phyloP scores from a whole-genome alignment of 306 rosid genomes.

The Vigna reflexopilosa region DNA sequence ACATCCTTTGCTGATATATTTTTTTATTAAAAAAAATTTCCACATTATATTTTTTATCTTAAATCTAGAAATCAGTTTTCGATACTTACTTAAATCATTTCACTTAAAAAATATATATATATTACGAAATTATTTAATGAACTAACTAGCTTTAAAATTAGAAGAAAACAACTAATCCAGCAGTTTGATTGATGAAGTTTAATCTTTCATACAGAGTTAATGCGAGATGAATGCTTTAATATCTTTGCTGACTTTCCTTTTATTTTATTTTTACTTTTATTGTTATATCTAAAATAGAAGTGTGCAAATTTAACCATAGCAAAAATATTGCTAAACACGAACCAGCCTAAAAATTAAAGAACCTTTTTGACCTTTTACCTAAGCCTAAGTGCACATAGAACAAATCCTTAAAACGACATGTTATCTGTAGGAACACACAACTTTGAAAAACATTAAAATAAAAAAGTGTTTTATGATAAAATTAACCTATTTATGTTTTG shows the following conservation, averaged over 20 bases:
- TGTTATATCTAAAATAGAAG: neutral
- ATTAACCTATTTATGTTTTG: too few relatives aligned
- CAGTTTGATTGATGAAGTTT: neutral
- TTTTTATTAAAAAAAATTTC: too few relatives aligned
- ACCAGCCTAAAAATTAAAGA: neutral
- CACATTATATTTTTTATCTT: neutral
- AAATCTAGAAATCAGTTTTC: neutral
- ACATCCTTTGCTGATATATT: too few relatives aligned
- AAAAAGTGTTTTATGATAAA: too few relatives aligned
- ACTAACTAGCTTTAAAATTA: neutral
- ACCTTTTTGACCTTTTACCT: constrained; percentile 3
- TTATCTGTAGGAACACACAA: too few relatives aligned
- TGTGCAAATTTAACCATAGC: neutral
- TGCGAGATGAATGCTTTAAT: neutral
- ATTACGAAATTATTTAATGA: neutral
- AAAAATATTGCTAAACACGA: neutral
- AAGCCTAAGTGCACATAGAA: neutral
- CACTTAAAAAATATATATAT: neutral
- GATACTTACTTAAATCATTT: neutral
- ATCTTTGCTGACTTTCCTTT: too few relatives aligned
- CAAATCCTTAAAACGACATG: neutral
- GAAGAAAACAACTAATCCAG: neutral
- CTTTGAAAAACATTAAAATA: too few relatives aligned
- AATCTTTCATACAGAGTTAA: neutral
- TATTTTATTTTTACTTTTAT: too few relatives aligned